phyloP scores from a whole-genome alignment of 257 asterid species.

The Solanum appendiculatum region DNA sequence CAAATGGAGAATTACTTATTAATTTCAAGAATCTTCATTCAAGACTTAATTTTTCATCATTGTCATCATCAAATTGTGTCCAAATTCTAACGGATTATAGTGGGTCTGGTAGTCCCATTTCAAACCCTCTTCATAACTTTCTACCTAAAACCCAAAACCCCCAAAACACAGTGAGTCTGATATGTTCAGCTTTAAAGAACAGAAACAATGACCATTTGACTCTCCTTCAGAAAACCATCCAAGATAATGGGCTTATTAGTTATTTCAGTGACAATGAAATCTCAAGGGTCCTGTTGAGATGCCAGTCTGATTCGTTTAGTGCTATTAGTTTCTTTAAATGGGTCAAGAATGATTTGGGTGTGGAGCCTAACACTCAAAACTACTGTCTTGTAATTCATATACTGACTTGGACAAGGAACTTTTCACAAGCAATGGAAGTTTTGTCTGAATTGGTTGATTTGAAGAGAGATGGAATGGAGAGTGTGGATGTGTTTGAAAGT shows the following conservation, averaged over 20 bases:
- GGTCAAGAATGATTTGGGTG: slow-evolving; percentile 41
- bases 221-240: slow-evolving; percentile 14
- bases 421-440: slow-evolving; percentile 49
- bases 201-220: slow-evolving; percentile 19
- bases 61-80: slow-evolving; percentile 11
- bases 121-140: slow-evolving; percentile 52
- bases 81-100: slow-evolving; percentile 12
- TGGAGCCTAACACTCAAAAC: slow-evolving; percentile 27
- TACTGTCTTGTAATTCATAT: slow-evolving; percentile 57
- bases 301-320: slow-evolving; percentile 66
- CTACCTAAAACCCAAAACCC: slow-evolving; percentile 64
- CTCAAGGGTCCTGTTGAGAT: slow-evolving; percentile 65
- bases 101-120: slow-evolving; percentile 6
- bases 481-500: slow-evolving; percentile 30
- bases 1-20: background rate
- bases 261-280: slow-evolving; percentile 45
- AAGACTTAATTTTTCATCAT: background rate
- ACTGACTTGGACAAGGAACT: slow-evolving; percentile 65
- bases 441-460: slow-evolving; percentile 44
- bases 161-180: slow-evolving; percentile 48
- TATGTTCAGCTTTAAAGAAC: slow-evolving; percentile 47
- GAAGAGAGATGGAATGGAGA: slow-evolving; percentile 8
- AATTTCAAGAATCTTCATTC: background rate
- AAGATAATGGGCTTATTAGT: slow-evolving; percentile 33
- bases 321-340: slow-evolving; percentile 67